A percentile compares a stretch with the other conserved stretches of the same genome.
Evolutionary conservation across 805 yeast species (phyloP).

Genomic region (Saccharomycopsis fibuligera): DNA sequence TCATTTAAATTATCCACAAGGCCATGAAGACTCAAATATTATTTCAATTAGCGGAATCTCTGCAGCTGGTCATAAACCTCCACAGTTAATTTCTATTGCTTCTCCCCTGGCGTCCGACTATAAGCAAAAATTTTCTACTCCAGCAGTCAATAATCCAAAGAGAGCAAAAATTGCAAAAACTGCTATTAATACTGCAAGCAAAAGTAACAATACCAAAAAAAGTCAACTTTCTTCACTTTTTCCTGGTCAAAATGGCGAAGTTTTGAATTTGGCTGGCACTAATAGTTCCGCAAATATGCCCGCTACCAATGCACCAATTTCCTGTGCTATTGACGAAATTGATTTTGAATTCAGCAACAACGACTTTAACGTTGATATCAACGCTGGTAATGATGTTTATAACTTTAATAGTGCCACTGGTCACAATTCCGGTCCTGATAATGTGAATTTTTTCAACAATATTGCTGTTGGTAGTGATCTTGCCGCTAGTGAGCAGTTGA

Average conservation of each 20-base stretch:
- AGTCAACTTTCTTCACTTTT: background rate
- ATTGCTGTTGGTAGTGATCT: background rate
- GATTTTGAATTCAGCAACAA: background rate
- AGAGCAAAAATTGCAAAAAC: no score
- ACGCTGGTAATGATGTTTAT: background rate
- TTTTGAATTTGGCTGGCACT: background rate
- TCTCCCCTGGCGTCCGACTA: background rate
- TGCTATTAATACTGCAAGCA: background rate
- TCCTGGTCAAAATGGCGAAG: background rate
- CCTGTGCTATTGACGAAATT: background rate
- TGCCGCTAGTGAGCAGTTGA: background rate
- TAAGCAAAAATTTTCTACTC: background rate
- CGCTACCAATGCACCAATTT: background rate
- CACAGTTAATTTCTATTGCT: background rate
- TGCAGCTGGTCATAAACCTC: background rate
- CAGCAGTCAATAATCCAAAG: background rate
- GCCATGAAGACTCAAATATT: background rate
- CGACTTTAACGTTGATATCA: background rate
- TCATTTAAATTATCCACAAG: conserved; percentile 3
- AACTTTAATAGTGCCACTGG: background rate
- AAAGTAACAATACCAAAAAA: background rate
- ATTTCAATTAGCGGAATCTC: background rate
- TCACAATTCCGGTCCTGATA: background rate
- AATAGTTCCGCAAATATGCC: background rate
- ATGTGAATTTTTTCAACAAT: background rate